Evolutionary conservation across 2,329 filamentous ascomycete genomes (phyloP).

Genomic region (Aspergillus flavus): DNA sequence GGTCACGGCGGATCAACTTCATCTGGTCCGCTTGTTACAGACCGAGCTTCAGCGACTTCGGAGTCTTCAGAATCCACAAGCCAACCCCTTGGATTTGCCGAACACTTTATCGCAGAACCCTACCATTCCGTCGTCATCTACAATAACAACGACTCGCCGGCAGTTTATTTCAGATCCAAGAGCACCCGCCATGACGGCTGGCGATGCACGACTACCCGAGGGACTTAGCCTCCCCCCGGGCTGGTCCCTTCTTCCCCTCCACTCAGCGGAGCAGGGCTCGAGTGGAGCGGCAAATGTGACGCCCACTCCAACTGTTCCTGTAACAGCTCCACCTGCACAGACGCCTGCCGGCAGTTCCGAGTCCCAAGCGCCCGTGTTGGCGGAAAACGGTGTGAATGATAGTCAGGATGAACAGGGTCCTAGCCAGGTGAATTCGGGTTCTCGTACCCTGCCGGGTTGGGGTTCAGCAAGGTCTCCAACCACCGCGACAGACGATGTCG

Average conservation of each 20-base stretch:
- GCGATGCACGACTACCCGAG: conserved; percentile 51
- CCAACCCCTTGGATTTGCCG: conserved; percentile 18
- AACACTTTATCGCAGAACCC: conserved; percentile 14
- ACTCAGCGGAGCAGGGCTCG: conserved; percentile 19
- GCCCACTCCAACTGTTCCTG: conserved; percentile 11
- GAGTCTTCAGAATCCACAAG: conserved; percentile 41
- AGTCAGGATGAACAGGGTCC: conserved; percentile 2
- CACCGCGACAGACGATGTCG: conserved; percentile 17
- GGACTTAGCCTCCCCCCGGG: conserved; percentile 57
- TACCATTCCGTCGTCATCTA: conserved; percentile 21
- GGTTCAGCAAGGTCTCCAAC: conserved; percentile 12
- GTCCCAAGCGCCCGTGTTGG: not conserved
- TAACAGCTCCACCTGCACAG: not conserved
- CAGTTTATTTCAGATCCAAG: conserved; percentile 34
- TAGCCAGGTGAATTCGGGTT: conserved; percentile 1
- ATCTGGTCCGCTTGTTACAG: conserved; percentile 68
- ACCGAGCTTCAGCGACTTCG: conserved; percentile 69
- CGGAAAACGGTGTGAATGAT: conserved; percentile 6
- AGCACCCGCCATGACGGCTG: conserved; percentile 39
- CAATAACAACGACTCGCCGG: conserved; percentile 25
- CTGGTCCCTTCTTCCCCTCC: conserved; percentile 41
- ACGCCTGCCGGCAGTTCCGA: not conserved
- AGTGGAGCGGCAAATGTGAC: conserved; percentile 7
- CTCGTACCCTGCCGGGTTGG: conserved; percentile 23
- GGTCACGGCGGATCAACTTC: conserved; percentile 67